These are phyloP conservation scores for Mycena sanguinolenta DNA, from an alignment of 768 basidiomycete species.

Conservation along the genomic window DNA sequence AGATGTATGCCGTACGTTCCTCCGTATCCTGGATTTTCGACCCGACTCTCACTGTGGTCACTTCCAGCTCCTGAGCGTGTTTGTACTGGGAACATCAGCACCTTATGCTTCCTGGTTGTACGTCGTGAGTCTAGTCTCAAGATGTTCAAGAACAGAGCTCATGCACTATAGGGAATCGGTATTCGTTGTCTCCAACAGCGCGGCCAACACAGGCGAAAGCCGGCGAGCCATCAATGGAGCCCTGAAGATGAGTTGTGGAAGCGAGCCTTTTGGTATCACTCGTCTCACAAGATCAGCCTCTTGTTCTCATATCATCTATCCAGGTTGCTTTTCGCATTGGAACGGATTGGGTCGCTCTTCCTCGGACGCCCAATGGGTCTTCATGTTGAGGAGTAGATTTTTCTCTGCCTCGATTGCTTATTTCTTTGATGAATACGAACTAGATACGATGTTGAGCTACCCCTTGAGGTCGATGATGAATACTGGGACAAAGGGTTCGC, in stretches of 20 bases:
- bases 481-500: neutral
- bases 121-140: slow-evolving; percentile 36
- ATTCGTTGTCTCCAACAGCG: slow-evolving; percentile 73
- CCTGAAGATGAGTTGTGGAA: slow-evolving; percentile 73
- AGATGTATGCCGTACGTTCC: slow-evolving; percentile 70
- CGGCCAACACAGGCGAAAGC: slow-evolving; percentile 66
- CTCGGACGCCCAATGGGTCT: slow-evolving; percentile 76
- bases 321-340: slow-evolving; percentile 43
- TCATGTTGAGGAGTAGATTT: slow-evolving; percentile 73
- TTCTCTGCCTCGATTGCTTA: no score
- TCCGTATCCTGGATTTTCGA: slow-evolving; percentile 33
- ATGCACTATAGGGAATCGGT: slow-evolving; percentile 55
- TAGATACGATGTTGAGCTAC: neutral
- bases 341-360: slow-evolving; percentile 54
- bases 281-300: no score
- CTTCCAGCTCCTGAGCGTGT: slow-evolving; percentile 44
- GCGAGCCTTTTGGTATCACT: slow-evolving; percentile 65
- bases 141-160: neutral
- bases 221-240: slow-evolving; percentile 51
- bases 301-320: no score
- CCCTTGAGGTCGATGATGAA: neutral
- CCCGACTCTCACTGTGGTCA: slow-evolving; percentile 8
- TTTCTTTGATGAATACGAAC: no score
- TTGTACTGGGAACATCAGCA: slow-evolving; percentile 57
- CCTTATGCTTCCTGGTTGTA: slow-evolving; percentile 69